Evolutionary conservation across 2,329 filamentous ascomycete species (phyloP).

Genomic region (Fusarium sp.): DNA sequence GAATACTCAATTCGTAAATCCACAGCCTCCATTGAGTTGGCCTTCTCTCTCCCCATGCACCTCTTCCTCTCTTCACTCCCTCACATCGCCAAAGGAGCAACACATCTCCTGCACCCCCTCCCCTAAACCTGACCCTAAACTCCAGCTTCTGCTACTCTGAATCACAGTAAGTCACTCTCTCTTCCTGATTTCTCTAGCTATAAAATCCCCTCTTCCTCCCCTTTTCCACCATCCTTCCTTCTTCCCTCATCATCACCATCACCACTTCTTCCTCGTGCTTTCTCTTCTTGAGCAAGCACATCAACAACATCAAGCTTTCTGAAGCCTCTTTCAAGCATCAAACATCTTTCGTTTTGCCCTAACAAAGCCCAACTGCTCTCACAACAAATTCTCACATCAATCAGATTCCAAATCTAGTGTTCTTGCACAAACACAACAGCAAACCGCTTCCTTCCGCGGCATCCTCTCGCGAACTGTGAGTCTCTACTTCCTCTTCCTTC

Average conservation of each 20-base stretch:
- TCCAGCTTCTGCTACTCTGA: neutral
- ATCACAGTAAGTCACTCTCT: conserved; percentile 32
- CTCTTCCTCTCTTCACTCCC: neutral
- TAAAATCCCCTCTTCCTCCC: conserved; percentile 3
- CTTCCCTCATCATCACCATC: conserved; percentile 22
- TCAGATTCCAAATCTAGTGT: conserved; percentile 10
- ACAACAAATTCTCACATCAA: conserved; percentile 11
- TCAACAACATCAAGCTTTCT: neutral
- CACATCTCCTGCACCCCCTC: neutral
- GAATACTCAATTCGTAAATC: neutral
- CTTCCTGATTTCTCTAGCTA: neutral
- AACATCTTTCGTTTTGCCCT: neutral
- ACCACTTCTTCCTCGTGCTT: conserved; percentile 2
- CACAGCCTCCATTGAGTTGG: no score
- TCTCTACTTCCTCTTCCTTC: neutral
- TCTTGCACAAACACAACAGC: neutral
- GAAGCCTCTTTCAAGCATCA: neutral
- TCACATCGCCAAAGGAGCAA: neutral
- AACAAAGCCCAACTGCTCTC: neutral
- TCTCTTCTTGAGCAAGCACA: conserved; percentile 16
- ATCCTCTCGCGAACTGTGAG: conserved; percentile 17
- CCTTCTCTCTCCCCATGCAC: conserved; percentile 6
- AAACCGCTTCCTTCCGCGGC: neutral
- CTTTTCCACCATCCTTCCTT: conserved; percentile 14
- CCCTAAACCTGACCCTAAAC: neutral